Base-by-base conservation (phyloP, 805 yeast species). In the Yarrowia sp. region DNA sequence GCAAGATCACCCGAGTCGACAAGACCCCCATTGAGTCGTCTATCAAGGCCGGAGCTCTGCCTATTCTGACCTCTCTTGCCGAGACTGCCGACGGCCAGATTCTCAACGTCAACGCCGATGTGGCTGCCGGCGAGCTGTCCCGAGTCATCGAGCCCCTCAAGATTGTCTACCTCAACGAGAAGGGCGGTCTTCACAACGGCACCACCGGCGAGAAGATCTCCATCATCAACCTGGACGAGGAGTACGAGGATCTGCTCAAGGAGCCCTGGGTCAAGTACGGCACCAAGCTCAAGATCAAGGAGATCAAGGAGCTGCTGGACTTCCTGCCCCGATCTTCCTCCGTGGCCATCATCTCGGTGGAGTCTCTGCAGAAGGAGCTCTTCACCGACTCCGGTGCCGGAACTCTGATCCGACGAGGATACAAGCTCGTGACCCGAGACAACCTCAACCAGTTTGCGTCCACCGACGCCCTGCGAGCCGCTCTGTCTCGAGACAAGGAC, bases 381-480 rank as follows among this genome's bases (percentile, higher is more conserved):
- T 95, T 95, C 81, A 95, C 99, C 47, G 99, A 95, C 78, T 90
- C 97, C 17, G 99, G 99, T 79, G 99, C 99, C 38, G 99, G 99
- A 76, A 95, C 99, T 55, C 84, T 95, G 82, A 92, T 95, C 74
- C 90, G 99, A 85, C 88, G 99, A 79, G 99, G 99, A 70, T 91
- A 94, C 81, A 92, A 91, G 80, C 84, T 95, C 72, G 78, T 89
- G 68, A 70, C 77, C 42, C 87, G 92, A 77, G 84, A 86, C 74
- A 85, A 89, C 24, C 80, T 92, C 67, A 79, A 82, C 44, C 94
- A 90, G 70, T 90, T 93, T 76, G 72, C 74, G 9, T 72, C 80
- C 34, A 73, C 76, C 56, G 97, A 91, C 75, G 80, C 86, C 66
- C 84, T 95, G 73, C 86, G 97, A 79, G 77, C 83, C 60, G 95